A percentile compares a stretch with the other conserved stretches of the same genome.
Conservation (phyloP, 805 yeast species). For the Metschnikowia drakensbergensis region DNA sequence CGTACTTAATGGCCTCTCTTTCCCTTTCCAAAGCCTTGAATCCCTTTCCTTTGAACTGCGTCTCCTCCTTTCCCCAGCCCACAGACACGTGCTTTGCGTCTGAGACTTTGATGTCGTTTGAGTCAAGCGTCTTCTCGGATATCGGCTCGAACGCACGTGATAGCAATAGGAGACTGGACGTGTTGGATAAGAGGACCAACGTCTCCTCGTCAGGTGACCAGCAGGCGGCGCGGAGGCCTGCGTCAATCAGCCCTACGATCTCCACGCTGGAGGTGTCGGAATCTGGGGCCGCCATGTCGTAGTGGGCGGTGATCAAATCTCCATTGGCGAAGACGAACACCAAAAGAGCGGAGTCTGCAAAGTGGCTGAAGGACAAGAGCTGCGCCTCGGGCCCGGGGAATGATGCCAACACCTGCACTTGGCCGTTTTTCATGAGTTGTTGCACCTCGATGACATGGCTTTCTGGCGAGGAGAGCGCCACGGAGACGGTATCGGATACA, state of each 20-base stretch:
- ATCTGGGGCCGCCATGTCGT: constrained; percentile 53
- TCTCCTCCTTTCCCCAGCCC: constrained; percentile 98
- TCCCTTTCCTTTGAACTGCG: constrained; percentile 95
- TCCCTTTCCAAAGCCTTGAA: constrained; percentile 75
- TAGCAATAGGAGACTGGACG: constrained; percentile 57
- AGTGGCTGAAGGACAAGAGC: constrained; percentile 58
- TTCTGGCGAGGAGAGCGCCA: constrained; percentile 53
- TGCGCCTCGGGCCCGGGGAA: constrained; percentile 45
- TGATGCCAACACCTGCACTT: constrained; percentile 53
- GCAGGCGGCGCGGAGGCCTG: constrained; percentile 62
- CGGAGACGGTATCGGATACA: constrained; percentile 67
- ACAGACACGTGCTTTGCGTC: constrained; percentile 84
- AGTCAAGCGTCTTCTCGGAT: constrained; percentile 54
- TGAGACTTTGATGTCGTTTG: constrained; percentile 56
- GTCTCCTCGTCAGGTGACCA: constrained; percentile 96
- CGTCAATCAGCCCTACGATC: constrained; percentile 81
- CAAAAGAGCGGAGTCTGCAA: constrained; percentile 63
- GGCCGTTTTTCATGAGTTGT: constrained; percentile 65
- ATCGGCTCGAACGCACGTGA: constrained; percentile 79
- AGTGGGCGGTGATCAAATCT: constrained; percentile 66
- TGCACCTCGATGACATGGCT: constrained; percentile 67
- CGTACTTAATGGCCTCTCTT: constrained; percentile 47
- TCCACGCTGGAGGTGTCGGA: constrained; percentile 47
- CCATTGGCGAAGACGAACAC: constrained; percentile 70
- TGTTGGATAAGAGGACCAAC: constrained; percentile 61